Conservation (phyloP, 176 grass and related monocot genomes). For the Areca catechu region DNA sequence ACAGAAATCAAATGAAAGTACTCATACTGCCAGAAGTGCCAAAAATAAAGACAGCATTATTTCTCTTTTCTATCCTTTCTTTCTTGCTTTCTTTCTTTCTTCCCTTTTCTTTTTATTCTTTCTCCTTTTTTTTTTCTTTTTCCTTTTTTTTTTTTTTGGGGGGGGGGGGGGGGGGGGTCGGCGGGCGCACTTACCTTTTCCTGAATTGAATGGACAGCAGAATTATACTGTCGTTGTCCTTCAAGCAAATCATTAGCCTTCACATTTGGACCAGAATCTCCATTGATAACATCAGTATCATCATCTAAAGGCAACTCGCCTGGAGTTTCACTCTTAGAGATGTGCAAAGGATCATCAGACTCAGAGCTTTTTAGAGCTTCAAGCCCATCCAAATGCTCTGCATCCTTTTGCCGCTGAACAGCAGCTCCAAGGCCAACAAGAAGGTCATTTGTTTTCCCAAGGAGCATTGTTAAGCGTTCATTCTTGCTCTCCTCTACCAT, state of each 20-base stretch:
- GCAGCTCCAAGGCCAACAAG: constrained; percentile 93
- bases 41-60: too few relatives aligned
- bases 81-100: too few relatives aligned
- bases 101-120: too few relatives aligned
- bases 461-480: constrained; percentile 90
- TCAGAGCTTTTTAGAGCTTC: constrained; percentile 50
- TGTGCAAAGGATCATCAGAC: constrained; percentile 43
- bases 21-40: too few relatives aligned
- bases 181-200: constrained; percentile 55
- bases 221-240: constrained; percentile 80
- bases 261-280: constrained; percentile 15
- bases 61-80: too few relatives aligned
- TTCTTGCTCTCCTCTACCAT: constrained; percentile 99
- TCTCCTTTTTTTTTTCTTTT: too few relatives aligned
- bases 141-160: too few relatives aligned
- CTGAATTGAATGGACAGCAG: constrained; percentile 90
- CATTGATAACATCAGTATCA: constrained; percentile 23
- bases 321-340: constrained; percentile 42
- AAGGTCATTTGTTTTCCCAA: constrained; percentile 94
- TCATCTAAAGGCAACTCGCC: constrained; percentile 45
- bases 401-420: constrained; percentile 94
- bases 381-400: constrained; percentile 62
- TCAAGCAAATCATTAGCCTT: constrained; percentile 49
- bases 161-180: too few relatives aligned
- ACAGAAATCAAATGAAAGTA: too few relatives aligned